Percentiles rank a stretch among this genome's conserved stretches.
Conservation (phyloP, 148 eudicot species). For the Vaccinium vitisidaea region DNA sequence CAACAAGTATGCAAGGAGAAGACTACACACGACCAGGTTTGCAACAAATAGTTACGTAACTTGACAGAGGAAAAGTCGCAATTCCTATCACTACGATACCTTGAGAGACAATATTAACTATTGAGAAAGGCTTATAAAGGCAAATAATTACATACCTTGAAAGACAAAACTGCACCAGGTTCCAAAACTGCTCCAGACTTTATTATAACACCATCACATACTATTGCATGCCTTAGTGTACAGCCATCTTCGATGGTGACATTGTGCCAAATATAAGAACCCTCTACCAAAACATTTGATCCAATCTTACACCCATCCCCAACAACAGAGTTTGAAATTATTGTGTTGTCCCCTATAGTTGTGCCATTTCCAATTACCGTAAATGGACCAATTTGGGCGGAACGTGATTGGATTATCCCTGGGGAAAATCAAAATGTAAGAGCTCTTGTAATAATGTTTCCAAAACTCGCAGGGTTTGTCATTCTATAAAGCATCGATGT, state of each 20-base stretch:
- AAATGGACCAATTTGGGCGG: conserved; percentile 79
- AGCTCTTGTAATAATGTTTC: background rate
- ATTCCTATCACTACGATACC: background rate
- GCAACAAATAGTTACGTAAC: background rate
- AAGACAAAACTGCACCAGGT: conserved; percentile 81
- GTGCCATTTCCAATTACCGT: conserved; percentile 78
- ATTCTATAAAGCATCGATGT: background rate
- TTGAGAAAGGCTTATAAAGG: conserved; percentile 14
- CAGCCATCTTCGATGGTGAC: conserved; percentile 90
- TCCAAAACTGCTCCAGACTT: conserved; percentile 76
- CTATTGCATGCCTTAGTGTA: conserved; percentile 70
- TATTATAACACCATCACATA: conserved; percentile 82
- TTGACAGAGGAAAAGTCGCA: background rate
- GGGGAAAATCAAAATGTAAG: conserved; percentile 16
- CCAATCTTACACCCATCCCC: conserved; percentile 91
- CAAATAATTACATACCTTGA: conserved; percentile 53
- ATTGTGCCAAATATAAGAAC: conserved; percentile 84
- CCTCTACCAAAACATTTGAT: conserved; percentile 76
- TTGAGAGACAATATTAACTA: background rate
- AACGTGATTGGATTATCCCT: conserved; percentile 63
- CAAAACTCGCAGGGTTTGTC: conserved; percentile 3
- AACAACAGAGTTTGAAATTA: conserved; percentile 70
- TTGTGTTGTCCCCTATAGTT: conserved; percentile 55
- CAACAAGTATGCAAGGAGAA: background rate
- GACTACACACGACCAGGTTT: background rate